Conservation (phyloP, 179 eudicot species). For the Pouteria campechiana region DNA sequence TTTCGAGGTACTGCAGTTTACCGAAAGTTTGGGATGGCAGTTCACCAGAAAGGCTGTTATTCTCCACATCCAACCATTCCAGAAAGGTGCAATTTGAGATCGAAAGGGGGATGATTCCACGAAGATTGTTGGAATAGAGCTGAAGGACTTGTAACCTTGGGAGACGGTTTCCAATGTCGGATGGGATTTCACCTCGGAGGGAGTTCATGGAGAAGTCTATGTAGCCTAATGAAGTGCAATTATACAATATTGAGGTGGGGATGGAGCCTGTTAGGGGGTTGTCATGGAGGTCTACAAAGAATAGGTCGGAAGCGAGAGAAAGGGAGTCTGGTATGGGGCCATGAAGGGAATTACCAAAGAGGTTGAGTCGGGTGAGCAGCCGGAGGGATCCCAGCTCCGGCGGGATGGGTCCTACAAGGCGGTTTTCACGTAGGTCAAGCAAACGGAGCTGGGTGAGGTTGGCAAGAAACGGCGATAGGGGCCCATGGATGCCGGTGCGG, state of each 20-base stretch:
- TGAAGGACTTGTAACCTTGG: constrained; percentile 13
- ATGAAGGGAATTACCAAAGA: constrained; percentile 11
- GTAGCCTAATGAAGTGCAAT: constrained; percentile 17
- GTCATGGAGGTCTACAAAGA: constrained; percentile 2
- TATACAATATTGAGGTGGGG: constrained; percentile 21
- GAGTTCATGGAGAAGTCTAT: constrained; percentile 21
- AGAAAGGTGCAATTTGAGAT: constrained; percentile 13
- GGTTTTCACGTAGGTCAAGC: constrained; percentile 19
- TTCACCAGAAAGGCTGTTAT: constrained; percentile 17
- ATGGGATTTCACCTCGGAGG: constrained; percentile 19
- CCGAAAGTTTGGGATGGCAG: constrained; percentile 14
- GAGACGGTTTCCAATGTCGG: constrained; percentile 23
- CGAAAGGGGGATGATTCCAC: constrained; percentile 23
- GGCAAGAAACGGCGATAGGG: too few species aligned
- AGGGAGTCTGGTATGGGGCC: constrained; percentile 23
- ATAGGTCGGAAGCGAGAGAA: constrained; percentile 10
- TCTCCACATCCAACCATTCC: constrained; percentile 17
- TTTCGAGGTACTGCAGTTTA: constrained; percentile 3
- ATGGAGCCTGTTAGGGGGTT: constrained; percentile 18
- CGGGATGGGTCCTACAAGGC: constrained; percentile 19
- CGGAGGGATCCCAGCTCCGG: constrained; percentile 15
- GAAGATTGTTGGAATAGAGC: constrained; percentile 18
- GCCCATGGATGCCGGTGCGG: too few species aligned
- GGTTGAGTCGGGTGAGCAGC: constrained; percentile 9
- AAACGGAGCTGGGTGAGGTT: constrained; percentile 18